phyloP scores from a whole-genome alignment of 2,329 filamentous ascomycete species.

The Colletotrichum destructivum region DNA sequence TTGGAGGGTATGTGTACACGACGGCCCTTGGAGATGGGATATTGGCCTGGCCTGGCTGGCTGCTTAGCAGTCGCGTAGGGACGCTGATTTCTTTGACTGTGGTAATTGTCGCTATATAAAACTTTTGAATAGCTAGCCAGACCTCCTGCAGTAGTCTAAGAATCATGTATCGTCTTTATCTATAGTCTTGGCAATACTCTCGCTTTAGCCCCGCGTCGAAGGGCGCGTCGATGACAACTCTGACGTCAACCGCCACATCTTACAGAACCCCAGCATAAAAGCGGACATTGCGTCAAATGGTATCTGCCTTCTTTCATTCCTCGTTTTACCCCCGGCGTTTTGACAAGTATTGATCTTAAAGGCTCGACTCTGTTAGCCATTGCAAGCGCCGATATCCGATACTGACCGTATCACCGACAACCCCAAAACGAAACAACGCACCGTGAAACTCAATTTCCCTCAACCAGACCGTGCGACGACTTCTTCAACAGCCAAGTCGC shows the following conservation, averaged over 20 bases:
- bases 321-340: too few relatives aligned
- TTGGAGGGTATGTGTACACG: too few relatives aligned
- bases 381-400: too few relatives aligned
- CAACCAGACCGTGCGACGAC: neutral
- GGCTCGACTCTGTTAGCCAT: neutral
- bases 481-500: too few relatives aligned
- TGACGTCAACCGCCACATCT: constrained; percentile 16
- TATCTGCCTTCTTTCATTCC: neutral
- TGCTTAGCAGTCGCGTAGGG: too few relatives aligned
- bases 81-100: too few relatives aligned
- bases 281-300: neutral
- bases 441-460: too few relatives aligned
- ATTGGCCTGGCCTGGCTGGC: too few relatives aligned
- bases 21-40: too few relatives aligned
- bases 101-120: too few relatives aligned
- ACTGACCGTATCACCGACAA: neutral
- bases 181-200: neutral
- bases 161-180: neutral
- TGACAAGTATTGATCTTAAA: neutral
- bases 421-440: neutral
- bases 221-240: constrained; percentile 30
- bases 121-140: too few relatives aligned
- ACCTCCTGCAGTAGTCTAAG: too few relatives aligned
- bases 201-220: neutral
- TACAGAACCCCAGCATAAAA: neutral